These are phyloP conservation scores for Letharia columbiana DNA, from an alignment of 495 filamentous ascomycete species.

Conservation along the genomic window DNA sequence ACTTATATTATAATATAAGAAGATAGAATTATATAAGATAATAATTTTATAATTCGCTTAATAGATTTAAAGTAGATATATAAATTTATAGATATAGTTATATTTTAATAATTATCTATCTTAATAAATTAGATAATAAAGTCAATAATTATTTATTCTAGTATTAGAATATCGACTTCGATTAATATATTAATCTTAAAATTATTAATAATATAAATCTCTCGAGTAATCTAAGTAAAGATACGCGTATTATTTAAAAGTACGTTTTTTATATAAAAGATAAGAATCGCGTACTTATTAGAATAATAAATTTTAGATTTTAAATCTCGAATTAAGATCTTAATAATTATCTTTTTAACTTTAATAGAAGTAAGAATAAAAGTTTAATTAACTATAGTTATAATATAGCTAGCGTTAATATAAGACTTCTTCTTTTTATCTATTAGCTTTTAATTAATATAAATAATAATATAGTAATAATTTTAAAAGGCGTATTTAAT, in stretches of 20 bases:
- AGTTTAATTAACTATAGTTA: not conserved
- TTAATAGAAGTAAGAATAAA: not conserved
- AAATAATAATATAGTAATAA: not conserved
- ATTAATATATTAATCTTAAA: constrained; percentile 4
- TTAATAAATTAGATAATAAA: constrained; percentile 4
- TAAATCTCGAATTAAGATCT: not conserved
- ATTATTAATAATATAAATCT: not conserved
- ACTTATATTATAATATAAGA: not conserved
- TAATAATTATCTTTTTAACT: not conserved
- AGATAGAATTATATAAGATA: not conserved
- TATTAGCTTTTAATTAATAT: not conserved
- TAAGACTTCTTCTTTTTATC: not conserved
- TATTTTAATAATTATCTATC: not conserved
- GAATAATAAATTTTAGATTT: not conserved
- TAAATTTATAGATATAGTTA: not conserved
- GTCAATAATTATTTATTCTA: not conserved
- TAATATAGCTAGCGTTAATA: not conserved
- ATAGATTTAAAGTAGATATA: not conserved
- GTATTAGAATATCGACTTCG: not conserved
- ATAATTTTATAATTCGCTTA: not conserved
- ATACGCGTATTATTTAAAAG: not conserved
- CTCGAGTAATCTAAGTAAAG: not conserved
- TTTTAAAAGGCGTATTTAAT: not conserved
- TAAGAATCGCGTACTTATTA: not conserved
- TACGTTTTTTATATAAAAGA: not conserved